Conservation (phyloP, 2,329 filamentous ascomycete genomes). For the Diaporthe caulivora region DNA sequence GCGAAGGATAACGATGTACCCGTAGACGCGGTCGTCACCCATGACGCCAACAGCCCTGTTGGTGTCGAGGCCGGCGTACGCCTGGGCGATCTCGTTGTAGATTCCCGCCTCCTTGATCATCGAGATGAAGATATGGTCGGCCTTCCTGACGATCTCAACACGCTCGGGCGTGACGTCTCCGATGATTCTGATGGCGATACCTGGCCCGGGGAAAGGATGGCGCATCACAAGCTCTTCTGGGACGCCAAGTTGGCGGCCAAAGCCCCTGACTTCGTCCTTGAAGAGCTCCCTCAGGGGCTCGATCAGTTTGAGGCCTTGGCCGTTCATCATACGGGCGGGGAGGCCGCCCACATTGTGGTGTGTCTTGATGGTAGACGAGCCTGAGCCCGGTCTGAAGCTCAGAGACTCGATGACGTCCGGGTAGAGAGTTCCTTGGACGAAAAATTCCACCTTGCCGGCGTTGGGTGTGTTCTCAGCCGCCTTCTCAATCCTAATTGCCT, state of each 20-base stretch:
- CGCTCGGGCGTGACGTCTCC: slow-evolving; percentile 86
- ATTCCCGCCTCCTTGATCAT: slow-evolving; percentile 80
- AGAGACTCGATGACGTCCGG: slow-evolving; percentile 71
- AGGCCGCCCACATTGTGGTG: slow-evolving; percentile 61
- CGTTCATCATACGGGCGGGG: slow-evolving; percentile 52
- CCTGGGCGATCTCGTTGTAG: slow-evolving; percentile 69
- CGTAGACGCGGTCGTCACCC: slow-evolving; percentile 75
- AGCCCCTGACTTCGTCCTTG: slow-evolving; percentile 83
- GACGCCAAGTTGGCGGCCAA: slow-evolving; percentile 79
- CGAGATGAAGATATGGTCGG: slow-evolving; percentile 82
- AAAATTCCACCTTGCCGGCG: slow-evolving; percentile 83
- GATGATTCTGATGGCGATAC: slow-evolving; percentile 81
- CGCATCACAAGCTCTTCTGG: slow-evolving; percentile 80
- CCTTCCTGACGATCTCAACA: slow-evolving; percentile 81
- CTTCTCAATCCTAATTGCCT: slow-evolving; percentile 78
- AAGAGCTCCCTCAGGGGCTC: slow-evolving; percentile 85
- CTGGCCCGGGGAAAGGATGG: slow-evolving; percentile 80
- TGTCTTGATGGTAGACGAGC: slow-evolving; percentile 62
- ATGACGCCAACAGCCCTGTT: slow-evolving; percentile 56
- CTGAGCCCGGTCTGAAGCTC: slow-evolving; percentile 58
- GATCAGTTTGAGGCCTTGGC: slow-evolving; percentile 72
- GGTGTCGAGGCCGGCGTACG: slow-evolving; percentile 59
- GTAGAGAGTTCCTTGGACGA: slow-evolving; percentile 93
- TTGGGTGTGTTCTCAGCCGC: slow-evolving; percentile 74
- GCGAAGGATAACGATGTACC: slow-evolving; percentile 48